phyloP scores from a whole-genome alignment of 305 asterid genomes.

The Solanum hybrid region DNA sequence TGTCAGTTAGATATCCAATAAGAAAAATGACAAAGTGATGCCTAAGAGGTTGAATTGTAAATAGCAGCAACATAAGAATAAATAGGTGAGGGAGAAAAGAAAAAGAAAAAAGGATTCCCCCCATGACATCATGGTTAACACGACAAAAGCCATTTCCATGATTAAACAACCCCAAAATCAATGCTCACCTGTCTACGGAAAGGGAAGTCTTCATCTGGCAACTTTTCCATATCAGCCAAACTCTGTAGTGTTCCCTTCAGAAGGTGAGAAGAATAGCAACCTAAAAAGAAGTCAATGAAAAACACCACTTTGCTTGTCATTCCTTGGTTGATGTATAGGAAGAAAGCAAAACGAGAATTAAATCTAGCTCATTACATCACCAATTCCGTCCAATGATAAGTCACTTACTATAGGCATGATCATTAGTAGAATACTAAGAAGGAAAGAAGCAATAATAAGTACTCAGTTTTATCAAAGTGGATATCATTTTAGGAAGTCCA shows the following conservation, averaged over 20 bases:
- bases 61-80: not conserved
- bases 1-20: not conserved
- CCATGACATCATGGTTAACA: not conserved
- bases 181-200: conserved; percentile 65
- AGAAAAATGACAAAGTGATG: not conserved
- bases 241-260: conserved; percentile 48
- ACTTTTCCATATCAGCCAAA: conserved; percentile 68
- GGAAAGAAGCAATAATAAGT: not conserved
- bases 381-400: not conserved
- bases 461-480: not conserved
- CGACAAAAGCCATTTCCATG: not conserved
- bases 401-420: not conserved
- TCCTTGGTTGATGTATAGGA: not conserved
- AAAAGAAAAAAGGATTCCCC: not conserved
- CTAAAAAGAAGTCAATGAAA: conserved; percentile 33
- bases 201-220: conserved; percentile 72
- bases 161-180: not conserved
- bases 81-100: not conserved
- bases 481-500: not conserved
- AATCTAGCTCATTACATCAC: not conserved
- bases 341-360: not conserved
- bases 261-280: conserved; percentile 48
- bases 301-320: not conserved
- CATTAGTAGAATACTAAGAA: not conserved
- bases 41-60: not conserved